Evolutionary conservation across 2,329 filamentous ascomycete species (phyloP).

Genomic region (Aspergillus ustus): DNA sequence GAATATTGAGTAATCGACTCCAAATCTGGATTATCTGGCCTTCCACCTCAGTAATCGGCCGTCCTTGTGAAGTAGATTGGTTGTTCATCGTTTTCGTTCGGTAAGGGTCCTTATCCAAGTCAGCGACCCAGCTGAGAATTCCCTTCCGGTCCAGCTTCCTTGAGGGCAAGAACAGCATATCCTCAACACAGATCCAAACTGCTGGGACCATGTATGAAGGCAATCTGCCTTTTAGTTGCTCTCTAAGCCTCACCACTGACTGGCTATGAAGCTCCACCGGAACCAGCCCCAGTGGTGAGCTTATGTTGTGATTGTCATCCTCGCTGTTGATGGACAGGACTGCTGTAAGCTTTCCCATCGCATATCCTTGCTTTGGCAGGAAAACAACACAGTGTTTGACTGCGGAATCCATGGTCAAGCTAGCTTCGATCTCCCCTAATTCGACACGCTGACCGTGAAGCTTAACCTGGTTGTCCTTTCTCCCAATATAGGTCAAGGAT

Average conservation of each 20-base stretch:
- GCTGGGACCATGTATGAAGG: conserved; percentile 54
- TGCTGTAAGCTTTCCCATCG: conserved; percentile 36
- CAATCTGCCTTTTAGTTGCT: conserved; percentile 37
- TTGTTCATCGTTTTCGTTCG: background rate
- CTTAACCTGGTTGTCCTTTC: conserved; percentile 71
- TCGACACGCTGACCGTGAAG: conserved; percentile 69
- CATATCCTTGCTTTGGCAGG: conserved; percentile 42
- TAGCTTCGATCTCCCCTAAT: conserved; percentile 57
- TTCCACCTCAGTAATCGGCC: conserved; percentile 34
- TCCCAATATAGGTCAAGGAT: conserved; percentile 53
- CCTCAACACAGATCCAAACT: conserved; percentile 50
- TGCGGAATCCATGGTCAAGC: conserved; percentile 32
- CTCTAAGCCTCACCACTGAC: conserved; percentile 27
- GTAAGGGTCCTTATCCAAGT: conserved; percentile 22
- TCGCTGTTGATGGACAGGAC: conserved; percentile 34
- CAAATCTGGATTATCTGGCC: conserved; percentile 38
- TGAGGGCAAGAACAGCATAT: conserved; percentile 50
- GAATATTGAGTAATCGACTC: conserved; percentile 45
- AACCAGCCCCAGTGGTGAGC: conserved; percentile 23
- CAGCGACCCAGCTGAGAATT: conserved; percentile 37
- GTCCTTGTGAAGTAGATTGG: conserved; percentile 3
- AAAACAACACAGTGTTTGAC: conserved; percentile 43
- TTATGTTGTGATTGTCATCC: background rate
- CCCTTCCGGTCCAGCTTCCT: conserved; percentile 53
- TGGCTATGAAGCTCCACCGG: conserved; percentile 31